phyloP scores from a whole-genome alignment of 352 stramenopile species.

The Globisporangium nunn region DNA sequence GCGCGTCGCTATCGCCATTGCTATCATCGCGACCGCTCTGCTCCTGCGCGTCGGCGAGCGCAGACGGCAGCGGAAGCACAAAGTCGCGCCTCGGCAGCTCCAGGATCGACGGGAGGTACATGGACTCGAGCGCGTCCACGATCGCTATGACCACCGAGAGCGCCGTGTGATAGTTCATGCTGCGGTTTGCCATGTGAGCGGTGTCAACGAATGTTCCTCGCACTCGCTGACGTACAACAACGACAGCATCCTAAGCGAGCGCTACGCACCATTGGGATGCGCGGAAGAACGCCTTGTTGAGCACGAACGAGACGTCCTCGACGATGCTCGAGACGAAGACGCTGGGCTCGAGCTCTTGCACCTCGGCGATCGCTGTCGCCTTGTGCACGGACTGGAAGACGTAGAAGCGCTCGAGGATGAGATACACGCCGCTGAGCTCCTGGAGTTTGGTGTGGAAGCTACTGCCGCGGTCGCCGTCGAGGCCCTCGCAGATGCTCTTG shows the following conservation, averaged over 20 bases:
- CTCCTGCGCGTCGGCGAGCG: neutral
- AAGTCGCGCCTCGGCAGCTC: slow-evolving; percentile 54
- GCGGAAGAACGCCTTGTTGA: slow-evolving; percentile 77
- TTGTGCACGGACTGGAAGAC: slow-evolving; percentile 83
- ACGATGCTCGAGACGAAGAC: slow-evolving; percentile 79
- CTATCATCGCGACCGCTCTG: neutral
- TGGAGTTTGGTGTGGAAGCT: slow-evolving; percentile 57
- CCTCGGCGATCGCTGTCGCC: slow-evolving; percentile 72
- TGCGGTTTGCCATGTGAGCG: slow-evolving; percentile 11
- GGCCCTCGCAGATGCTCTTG: slow-evolving; percentile 36
- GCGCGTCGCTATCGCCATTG: slow-evolving; percentile 14
- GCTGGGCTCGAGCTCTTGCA: slow-evolving; percentile 53
- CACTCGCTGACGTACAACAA: neutral
- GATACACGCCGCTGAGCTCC: slow-evolving; percentile 73
- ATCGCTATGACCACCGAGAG: slow-evolving; percentile 78
- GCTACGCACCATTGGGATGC: slow-evolving; percentile 61
- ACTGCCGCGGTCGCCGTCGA: slow-evolving; percentile 27
- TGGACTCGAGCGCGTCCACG: slow-evolving; percentile 76
- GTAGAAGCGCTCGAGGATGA: slow-evolving; percentile 81
- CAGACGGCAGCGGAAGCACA: slow-evolving; percentile 34
- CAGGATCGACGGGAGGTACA: slow-evolving; percentile 70
- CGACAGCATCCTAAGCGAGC: neutral
- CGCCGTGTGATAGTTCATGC: slow-evolving; percentile 76
- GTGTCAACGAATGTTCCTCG: neutral
- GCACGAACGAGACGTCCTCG: slow-evolving; percentile 79